Conservation (phyloP, 2,329 filamentous ascomycete species). For the Ambrosiella beaveri region DNA sequence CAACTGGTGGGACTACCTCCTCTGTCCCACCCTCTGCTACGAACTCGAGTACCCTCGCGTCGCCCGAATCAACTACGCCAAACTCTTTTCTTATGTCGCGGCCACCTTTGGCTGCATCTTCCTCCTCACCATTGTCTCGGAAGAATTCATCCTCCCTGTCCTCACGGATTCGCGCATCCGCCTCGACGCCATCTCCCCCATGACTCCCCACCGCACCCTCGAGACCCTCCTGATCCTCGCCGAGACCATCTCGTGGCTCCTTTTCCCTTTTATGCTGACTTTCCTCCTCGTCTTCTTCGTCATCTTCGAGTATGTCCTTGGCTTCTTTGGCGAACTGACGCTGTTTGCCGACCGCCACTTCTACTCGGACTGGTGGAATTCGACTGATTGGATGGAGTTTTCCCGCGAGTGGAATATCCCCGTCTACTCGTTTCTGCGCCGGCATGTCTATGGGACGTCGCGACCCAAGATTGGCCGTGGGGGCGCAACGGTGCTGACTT, state of each 20-base stretch:
- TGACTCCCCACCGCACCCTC: conserved; percentile 15
- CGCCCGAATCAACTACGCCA: conserved; percentile 54
- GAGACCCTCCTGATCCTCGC: conserved; percentile 67
- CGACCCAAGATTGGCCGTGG: conserved; percentile 57
- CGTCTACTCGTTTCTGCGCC: conserved; percentile 83
- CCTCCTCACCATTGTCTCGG: conserved; percentile 73
- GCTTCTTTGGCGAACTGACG: conserved; percentile 87
- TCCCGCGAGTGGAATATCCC: conserved; percentile 95
- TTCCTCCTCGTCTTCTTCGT: conserved; percentile 93
- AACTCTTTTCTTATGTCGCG: conserved; percentile 67
- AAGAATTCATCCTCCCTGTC: conserved; percentile 90
- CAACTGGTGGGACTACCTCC: conserved; percentile 75
- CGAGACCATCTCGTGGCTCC: conserved; percentile 76
- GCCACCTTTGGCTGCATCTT: conserved; percentile 96
- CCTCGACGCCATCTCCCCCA: conserved; percentile 19
- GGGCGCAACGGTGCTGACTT: conserved; percentile 74
- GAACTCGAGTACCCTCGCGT: conserved; percentile 90
- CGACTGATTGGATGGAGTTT: conserved; percentile 87
- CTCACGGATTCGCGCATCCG: conserved; percentile 50
- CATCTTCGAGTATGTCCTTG: conserved; percentile 93
- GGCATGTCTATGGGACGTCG: conserved; percentile 82
- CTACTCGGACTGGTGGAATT: conserved; percentile 65
- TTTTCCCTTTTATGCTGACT: conserved; percentile 95
- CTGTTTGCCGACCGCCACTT: conserved; percentile 88
- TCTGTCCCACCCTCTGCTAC: conserved; percentile 93